A percentile compares a stretch with the other conserved stretches of the same genome.
Evolutionary conservation across 352 stramenopile genomes (phyloP).

Genomic region (Pythium aphanidermatum): DNA sequence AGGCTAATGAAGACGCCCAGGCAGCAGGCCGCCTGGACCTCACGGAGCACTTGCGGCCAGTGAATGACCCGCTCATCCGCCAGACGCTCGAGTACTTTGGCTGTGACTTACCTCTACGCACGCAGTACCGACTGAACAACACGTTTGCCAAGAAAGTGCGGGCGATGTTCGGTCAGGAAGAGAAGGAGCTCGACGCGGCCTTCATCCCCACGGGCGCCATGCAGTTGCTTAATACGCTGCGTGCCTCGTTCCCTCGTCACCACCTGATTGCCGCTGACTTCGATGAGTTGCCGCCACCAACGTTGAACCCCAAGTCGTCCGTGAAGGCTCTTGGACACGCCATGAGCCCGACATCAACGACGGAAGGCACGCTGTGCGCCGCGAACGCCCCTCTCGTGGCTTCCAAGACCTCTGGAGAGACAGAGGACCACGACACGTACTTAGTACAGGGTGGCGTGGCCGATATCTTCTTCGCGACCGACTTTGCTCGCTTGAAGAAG

Average conservation of each 20-base stretch:
- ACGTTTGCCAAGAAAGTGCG: conserved; percentile 47
- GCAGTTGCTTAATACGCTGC: conserved; percentile 81
- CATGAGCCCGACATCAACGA: conserved; percentile 61
- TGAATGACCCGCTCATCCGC: conserved; percentile 66
- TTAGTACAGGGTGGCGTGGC: conserved; percentile 77
- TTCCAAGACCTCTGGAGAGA: conserved; percentile 69
- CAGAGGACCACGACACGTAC: conserved; percentile 86
- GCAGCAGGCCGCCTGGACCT: conserved; percentile 16
- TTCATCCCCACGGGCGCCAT: conserved; percentile 87
- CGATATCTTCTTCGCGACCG: conserved; percentile 90
- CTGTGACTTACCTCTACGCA: conserved; percentile 59
- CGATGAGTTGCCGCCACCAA: conserved; percentile 73
- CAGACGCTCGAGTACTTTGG: conserved; percentile 69
- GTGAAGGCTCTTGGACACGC: conserved; percentile 56
- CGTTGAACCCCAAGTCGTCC: conserved; percentile 37
- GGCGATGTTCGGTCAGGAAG: conserved; percentile 39
- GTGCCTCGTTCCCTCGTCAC: conserved; percentile 72
- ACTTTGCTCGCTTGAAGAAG: conserved; percentile 78
- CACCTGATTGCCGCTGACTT: conserved; percentile 88
- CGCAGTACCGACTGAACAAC: conserved; percentile 56
- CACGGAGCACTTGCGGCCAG: conserved; percentile 37
- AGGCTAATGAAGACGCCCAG: conserved; percentile 12
- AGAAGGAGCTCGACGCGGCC: conserved; percentile 49
- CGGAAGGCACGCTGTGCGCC: conserved; percentile 57
- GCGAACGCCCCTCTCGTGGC: conserved; percentile 85